Evolutionary conservation across 345 rosid genomes (phyloP), one percentile per base, ranked within the genome.

Genomic region (Triadica sebifera): DNA sequence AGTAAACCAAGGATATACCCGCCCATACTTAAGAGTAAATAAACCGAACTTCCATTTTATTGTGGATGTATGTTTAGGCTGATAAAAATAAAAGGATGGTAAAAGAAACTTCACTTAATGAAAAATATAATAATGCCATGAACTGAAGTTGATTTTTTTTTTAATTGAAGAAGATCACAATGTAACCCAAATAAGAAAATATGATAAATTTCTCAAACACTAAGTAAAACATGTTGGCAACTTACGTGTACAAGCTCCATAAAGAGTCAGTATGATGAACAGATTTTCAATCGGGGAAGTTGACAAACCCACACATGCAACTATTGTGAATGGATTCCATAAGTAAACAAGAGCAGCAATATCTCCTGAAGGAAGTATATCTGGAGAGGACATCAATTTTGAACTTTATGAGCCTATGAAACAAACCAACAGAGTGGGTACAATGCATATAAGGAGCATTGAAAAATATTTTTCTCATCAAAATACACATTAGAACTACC

Each of bases 321-420:
- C 86, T 69, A 95, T 85, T 2, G 98, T 88, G 84, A 95, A 95
- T 77, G 99, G 98, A 86, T 91, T 93, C 93, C 96, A 90, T 56
- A 95, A 62, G 83, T 95, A 93, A 24, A 90, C 87, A 72, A 91
- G 86, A 64, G 96, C 93, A 74, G 97, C 93, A 82, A 93, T 80
- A 83, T 95, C 90, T 79, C 97, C 97, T 15, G 89, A 87, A 69
- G 85, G 84, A 63, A 88, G 46, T 61, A 71, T 65, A 75, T 83
- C 98, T 95, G 84, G 56, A 76, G 71, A 67, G 65, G 75, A 78
- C 65, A 52, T 19, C 25, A 74, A 72, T 16, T 41, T 58, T 65
- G 47, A 53, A 65, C 52, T 67, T 47, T 70, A 69, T 80, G 72
- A 72, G 77, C 80, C 50, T 8, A 45, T 52, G 75, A 49, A 68